Conservation (phyloP, 169 alveolate species). For the Plasmodium inui region DNA sequence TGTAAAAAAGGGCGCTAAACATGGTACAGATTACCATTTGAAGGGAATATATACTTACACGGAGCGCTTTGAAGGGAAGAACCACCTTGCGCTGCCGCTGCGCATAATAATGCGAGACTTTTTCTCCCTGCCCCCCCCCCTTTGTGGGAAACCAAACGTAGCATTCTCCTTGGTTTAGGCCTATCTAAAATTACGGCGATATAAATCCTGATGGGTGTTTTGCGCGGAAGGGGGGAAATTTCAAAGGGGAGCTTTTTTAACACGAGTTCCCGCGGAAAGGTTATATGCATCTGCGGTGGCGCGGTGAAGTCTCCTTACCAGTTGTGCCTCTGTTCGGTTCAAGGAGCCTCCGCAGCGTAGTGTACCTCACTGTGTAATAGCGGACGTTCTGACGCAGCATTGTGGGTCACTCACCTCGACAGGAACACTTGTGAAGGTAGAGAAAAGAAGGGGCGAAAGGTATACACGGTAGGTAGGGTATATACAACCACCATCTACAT, state of each 20-base stretch:
- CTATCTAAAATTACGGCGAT: background rate
- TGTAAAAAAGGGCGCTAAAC: background rate
- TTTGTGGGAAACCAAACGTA: background rate
- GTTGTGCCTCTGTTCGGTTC: background rate
- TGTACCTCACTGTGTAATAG: background rate
- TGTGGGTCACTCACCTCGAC: background rate
- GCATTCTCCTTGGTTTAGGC: background rate
- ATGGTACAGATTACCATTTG: background rate
- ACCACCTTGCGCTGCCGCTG: background rate
- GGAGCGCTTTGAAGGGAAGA: background rate
- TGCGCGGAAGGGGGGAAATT: background rate
- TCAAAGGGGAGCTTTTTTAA: background rate
- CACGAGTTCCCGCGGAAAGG: background rate
- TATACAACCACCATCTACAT: background rate
- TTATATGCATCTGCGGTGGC: background rate
- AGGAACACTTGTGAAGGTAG: too few species aligned
- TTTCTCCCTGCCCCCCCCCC: too few species aligned
- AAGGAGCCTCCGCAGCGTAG: background rate
- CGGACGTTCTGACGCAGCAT: background rate
- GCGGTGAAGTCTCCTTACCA: background rate
- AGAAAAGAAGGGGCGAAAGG: too few species aligned
- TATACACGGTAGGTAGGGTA: background rate
- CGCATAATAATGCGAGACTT: background rate
- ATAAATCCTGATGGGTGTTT: background rate
- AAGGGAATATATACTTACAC: background rate